Conservation (phyloP, 1,284 basidiomycete genomes). For the Anthracocystis walkeri region DNA sequence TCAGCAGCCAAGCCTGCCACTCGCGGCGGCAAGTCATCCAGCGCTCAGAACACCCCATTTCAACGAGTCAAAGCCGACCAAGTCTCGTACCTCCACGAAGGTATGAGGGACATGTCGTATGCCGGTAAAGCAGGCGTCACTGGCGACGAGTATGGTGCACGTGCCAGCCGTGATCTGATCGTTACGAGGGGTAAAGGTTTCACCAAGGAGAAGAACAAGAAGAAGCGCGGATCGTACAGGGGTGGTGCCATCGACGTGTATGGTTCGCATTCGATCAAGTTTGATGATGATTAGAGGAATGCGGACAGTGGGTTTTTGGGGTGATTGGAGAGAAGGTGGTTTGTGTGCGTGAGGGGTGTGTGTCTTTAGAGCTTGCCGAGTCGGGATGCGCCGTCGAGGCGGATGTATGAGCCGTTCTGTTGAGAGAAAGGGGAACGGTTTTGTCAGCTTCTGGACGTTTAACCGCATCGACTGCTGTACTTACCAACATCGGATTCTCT, state of each 20-base stretch:
- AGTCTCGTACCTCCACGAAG: constrained; percentile 74
- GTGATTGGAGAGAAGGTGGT: constrained; percentile 71
- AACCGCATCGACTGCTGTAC: constrained; percentile 2
- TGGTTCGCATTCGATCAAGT: constrained; percentile 66
- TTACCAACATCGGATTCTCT: constrained; percentile 66
- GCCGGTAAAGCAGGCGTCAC: constrained; percentile 76
- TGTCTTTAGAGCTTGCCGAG: constrained; percentile 71
- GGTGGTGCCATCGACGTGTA: constrained; percentile 68
- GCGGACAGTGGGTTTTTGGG: neutral
- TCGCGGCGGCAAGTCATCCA: neutral
- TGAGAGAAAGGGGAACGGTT: neutral
- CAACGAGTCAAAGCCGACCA: constrained; percentile 82
- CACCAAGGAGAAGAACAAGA: constrained; percentile 99
- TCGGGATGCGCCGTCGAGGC: constrained; percentile 65
- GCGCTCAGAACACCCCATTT: constrained; percentile 73
- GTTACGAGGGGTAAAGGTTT: constrained; percentile 94
- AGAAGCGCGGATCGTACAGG: constrained; percentile 81
- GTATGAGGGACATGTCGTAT: constrained; percentile 85
- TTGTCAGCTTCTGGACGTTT: neutral
- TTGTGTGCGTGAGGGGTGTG: constrained; percentile 73
- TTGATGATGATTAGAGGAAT: constrained; percentile 51
- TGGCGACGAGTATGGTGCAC: constrained; percentile 85
- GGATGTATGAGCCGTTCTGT: constrained; percentile 60
- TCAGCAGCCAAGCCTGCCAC: neutral
- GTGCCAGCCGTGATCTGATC: constrained; percentile 86